These are phyloP conservation scores for Ambrosiella cleistominuta DNA, from an alignment of 2,329 filamentous ascomycete genomes.

Conservation along the genomic window DNA sequence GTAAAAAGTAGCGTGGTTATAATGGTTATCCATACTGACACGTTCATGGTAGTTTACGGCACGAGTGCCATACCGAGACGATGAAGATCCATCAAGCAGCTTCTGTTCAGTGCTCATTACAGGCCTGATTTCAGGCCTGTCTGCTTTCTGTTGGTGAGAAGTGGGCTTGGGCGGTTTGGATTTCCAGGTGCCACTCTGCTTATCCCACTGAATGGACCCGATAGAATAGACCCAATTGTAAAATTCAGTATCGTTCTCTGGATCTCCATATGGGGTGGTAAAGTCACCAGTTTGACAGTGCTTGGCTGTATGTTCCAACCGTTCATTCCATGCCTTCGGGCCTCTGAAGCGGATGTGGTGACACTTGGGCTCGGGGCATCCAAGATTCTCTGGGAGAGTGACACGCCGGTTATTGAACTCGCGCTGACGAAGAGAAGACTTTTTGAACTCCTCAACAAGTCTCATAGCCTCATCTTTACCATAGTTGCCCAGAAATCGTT, in stretches of 20 bases:
- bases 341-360: slow-evolving; percentile 37
- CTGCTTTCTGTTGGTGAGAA: too few species aligned
- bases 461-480: slow-evolving; percentile 21
- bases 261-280: not conserved
- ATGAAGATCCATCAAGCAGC: too few species aligned
- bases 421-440: not conserved
- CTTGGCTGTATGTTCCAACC: slow-evolving; percentile 74
- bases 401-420: not conserved
- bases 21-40: too few species aligned
- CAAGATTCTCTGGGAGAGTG: slow-evolving; percentile 21
- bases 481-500: slow-evolving; percentile 52
- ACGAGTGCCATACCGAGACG: too few species aligned
- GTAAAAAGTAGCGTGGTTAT: too few species aligned
- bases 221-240: not conserved
- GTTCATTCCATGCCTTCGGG: slow-evolving; percentile 51
- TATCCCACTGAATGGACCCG: not conserved
- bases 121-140: too few species aligned
- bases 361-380: slow-evolving; percentile 48
- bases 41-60: too few species aligned
- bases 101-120: too few species aligned
- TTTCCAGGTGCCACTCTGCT: too few species aligned
- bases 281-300: slow-evolving; percentile 46
- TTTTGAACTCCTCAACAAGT: slow-evolving; percentile 23
- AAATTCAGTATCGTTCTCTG: not conserved
- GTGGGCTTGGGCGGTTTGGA: too few species aligned